Conservation (phyloP, 2,329 filamentous ascomycete genomes). For the Colletotrichum lentis region DNA sequence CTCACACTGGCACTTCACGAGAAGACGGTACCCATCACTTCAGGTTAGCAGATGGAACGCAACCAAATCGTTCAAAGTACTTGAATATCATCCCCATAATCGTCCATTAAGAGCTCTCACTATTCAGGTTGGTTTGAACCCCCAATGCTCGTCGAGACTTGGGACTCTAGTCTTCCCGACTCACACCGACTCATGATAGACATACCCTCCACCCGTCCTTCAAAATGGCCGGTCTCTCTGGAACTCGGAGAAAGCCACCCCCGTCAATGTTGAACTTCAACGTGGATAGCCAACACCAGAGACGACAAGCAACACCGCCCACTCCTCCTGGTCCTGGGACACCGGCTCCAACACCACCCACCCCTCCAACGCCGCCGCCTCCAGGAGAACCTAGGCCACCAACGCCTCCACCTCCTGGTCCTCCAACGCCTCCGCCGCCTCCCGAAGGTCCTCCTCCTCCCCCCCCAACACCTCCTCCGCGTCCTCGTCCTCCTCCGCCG, state of each 20-base stretch:
- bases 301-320: not conserved
- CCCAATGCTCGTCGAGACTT: not conserved
- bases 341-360: too few species aligned
- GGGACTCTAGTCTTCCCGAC: rapidly evolving
- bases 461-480: not conserved
- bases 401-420: not conserved
- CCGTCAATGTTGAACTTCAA: not conserved
- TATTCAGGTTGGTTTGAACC: not conserved
- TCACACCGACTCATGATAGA: not conserved
- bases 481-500: not conserved
- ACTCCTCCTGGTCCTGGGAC: not conserved
- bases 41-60: not conserved
- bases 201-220: not conserved
- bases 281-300: not conserved
- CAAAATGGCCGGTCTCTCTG: not conserved
- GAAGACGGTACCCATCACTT: too few species aligned
- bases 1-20: not conserved
- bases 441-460: not conserved
- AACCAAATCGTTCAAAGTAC: not conserved
- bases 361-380: too few species aligned
- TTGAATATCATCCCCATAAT: too few species aligned
- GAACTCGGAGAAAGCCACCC: not conserved
- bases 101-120: not conserved
- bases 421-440: not conserved
- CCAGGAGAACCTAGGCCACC: not conserved